phyloP scores from a whole-genome alignment of 345 rosid species.

The Sapria himalayana region DNA sequence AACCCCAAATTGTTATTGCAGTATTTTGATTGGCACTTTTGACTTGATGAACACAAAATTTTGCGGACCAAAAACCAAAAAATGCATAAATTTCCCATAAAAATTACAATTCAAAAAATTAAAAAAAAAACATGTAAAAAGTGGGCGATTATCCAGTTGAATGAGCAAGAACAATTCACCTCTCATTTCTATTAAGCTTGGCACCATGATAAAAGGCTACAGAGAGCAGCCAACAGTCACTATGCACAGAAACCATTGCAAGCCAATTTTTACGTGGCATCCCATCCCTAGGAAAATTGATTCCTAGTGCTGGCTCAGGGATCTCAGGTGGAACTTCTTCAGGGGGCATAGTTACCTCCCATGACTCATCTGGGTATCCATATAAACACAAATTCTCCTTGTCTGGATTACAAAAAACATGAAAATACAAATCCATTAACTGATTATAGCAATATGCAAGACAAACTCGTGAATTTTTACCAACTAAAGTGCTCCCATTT shows the following conservation, averaged over 20 bases:
- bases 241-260: slow-evolving; percentile 79
- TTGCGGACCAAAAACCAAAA: too few relatives aligned
- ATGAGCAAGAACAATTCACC: slow-evolving; percentile 20
- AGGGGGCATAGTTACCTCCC: slow-evolving; percentile 92
- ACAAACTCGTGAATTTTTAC: too few relatives aligned
- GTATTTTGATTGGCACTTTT: too few relatives aligned
- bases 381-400: slow-evolving; percentile 93
- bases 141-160: background rate
- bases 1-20: too few relatives aligned
- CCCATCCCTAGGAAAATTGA: slow-evolving; percentile 91
- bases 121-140: background rate
- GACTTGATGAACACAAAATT: too few relatives aligned
- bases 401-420: slow-evolving; percentile 18
- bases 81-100: too few relatives aligned
- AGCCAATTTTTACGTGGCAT: slow-evolving; percentile 94
- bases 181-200: slow-evolving; percentile 69
- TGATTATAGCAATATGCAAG: too few relatives aligned
- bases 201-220: slow-evolving; percentile 94
- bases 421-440: background rate
- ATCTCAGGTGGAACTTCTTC: slow-evolving; percentile 96
- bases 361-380: slow-evolving; percentile 73
- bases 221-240: slow-evolving; percentile 96
- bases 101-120: too few relatives aligned
- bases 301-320: slow-evolving; percentile 95
- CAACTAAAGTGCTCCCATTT: too few relatives aligned